Conservation (phyloP, 768 basidiomycete genomes). For the Candolleomyces efflorescens region DNA sequence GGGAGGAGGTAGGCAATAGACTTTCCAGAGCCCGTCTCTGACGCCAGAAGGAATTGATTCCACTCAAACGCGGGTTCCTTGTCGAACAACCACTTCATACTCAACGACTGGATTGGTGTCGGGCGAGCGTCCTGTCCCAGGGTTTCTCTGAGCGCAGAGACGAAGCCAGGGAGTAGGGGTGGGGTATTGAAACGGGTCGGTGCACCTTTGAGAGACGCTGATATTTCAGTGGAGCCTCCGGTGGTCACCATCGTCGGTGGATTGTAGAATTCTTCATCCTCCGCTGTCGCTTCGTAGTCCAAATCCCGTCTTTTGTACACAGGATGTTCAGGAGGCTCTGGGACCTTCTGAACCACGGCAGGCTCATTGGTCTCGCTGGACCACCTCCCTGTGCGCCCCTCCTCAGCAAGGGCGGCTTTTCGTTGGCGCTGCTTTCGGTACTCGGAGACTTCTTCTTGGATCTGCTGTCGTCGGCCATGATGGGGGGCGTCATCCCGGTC, state of each 20-base stretch:
- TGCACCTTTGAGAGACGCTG: conserved; percentile 9
- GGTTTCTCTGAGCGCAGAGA: conserved; percentile 50
- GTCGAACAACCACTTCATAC: conserved; percentile 59
- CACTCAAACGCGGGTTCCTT: conserved; percentile 22
- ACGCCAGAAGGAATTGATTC: conserved; percentile 66
- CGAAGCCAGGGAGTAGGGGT: conserved; percentile 62
- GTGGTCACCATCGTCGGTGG: conserved; percentile 12
- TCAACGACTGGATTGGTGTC: conserved; percentile 76
- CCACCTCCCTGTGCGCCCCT: background rate
- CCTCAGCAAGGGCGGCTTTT: background rate
- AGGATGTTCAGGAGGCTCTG: background rate
- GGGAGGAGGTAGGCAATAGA: conserved; percentile 89
- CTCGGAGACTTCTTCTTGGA: background rate
- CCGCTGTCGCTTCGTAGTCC: background rate
- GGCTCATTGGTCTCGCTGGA: background rate
- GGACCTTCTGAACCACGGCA: too few relatives aligned
- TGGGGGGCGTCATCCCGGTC: conserved; percentile 1
- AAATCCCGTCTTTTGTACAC: background rate
- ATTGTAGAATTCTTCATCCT: conserved; percentile 11
- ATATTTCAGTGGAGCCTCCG: conserved; percentile 5
- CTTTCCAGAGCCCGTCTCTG: conserved; percentile 91
- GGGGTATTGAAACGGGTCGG: conserved; percentile 59
- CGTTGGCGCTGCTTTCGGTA: background rate
- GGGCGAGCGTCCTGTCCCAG: conserved; percentile 57
- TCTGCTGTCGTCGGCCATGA: background rate